Evolutionary conservation across 306 rosid species (phyloP).

Genomic region (Hylodesmum podocarpum): DNA sequence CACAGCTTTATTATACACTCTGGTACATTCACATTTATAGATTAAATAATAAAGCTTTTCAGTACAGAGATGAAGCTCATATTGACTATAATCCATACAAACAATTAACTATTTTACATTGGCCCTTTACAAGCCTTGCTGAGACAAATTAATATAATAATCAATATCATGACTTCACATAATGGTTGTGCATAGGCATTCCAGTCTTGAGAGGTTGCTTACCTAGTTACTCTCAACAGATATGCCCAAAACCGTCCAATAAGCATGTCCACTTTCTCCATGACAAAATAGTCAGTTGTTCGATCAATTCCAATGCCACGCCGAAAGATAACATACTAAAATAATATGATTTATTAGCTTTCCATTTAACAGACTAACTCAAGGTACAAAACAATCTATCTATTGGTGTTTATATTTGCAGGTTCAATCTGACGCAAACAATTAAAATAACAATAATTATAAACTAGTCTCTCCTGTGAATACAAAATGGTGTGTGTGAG

Average conservation of each 20-base stretch:
- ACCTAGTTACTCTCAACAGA: slow-evolving; percentile 64
- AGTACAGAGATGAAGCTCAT: slow-evolving; percentile 15
- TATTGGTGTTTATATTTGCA: background rate
- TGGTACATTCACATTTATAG: slow-evolving; percentile 14
- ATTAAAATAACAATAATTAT: background rate
- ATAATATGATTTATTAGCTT: slow-evolving; percentile 44
- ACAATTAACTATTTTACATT: slow-evolving; percentile 2
- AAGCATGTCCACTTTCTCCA: slow-evolving; percentile 94
- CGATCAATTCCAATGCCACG: slow-evolving; percentile 88
- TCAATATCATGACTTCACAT: slow-evolving; percentile 20
- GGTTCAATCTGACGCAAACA: background rate
- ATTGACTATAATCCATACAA: slow-evolving; percentile 24
- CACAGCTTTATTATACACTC: slow-evolving; percentile 3
- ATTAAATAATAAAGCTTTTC: background rate
- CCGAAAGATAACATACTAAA: slow-evolving; percentile 83
- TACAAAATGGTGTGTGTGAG: background rate
- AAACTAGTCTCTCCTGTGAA: background rate
- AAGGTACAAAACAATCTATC: background rate
- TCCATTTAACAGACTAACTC: slow-evolving; percentile 14
- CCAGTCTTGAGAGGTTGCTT: slow-evolving; percentile 25
- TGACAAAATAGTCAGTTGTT: slow-evolving; percentile 77
- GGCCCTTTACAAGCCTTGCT: slow-evolving; percentile 6
- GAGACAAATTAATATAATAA: slow-evolving; percentile 16
- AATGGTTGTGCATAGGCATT: background rate
- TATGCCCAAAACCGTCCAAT: slow-evolving; percentile 78